Percentiles rank a stretch among this genome's conserved stretches.
Conservation (phyloP, 78 protist genomes). For the Cavenderia fasciculata region DNA sequence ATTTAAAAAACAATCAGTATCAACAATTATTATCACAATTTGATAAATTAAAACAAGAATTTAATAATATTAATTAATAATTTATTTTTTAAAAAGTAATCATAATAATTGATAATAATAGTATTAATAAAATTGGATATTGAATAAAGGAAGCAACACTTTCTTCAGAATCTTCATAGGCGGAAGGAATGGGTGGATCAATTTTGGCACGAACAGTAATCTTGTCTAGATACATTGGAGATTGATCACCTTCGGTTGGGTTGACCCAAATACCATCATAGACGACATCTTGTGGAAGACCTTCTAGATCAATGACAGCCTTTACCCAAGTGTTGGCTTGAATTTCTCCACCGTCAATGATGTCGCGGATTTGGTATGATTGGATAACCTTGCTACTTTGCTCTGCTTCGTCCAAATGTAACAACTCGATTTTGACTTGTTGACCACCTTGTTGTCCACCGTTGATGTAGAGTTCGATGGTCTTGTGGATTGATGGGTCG, state of each 20-base stretch:
- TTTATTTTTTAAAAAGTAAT: too few species aligned
- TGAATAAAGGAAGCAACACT: too few species aligned
- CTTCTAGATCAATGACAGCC: constrained; percentile 2
- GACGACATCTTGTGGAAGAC: background rate
- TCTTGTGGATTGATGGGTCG: constrained; percentile 1
- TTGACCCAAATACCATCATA: constrained; percentile 58
- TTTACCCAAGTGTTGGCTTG: constrained; percentile 20
- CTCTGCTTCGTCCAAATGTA: constrained; percentile 13
- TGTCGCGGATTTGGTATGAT: background rate
- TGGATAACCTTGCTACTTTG: background rate
- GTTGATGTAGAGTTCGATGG: background rate
- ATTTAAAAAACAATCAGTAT: too few species aligned
- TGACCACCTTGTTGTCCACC: constrained; percentile 36
- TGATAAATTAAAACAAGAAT: too few species aligned
- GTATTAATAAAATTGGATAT: too few species aligned
- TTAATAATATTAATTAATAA: too few species aligned
- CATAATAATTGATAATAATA: too few species aligned
- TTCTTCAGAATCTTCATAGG: too few species aligned
- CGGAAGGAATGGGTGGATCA: constrained; percentile 58
- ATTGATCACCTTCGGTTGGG: constrained; percentile 1
- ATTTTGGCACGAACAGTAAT: constrained; percentile 32
- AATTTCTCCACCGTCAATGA: background rate
- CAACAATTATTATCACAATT: too few species aligned
- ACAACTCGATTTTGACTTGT: constrained; percentile 3
- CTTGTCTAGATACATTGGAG: constrained; percentile 29